A percentile compares a stretch with the other conserved stretches of the same genome.
These are phyloP conservation scores for Calonectria pseudoreteaudii DNA, from an alignment of 2,329 filamentous ascomycete species.

Conservation along the genomic window DNA sequence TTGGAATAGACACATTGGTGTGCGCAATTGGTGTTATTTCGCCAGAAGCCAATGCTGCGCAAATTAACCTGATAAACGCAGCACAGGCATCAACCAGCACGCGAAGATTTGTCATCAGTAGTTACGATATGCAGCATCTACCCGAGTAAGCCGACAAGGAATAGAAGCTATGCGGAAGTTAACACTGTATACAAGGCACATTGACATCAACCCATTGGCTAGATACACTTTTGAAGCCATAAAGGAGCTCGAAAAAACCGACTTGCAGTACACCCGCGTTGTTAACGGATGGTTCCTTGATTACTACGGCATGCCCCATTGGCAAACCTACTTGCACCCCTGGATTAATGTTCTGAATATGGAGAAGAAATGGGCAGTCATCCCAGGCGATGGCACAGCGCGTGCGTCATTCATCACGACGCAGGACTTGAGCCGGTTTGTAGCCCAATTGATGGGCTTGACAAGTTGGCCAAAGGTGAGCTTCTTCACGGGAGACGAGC, in stretches of 20 bases:
- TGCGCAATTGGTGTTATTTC: conserved; percentile 36
- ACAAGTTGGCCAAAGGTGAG: conserved; percentile 25
- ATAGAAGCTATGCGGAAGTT: fast-evolving
- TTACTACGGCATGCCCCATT: conserved; percentile 41
- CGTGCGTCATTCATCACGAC: conserved; percentile 36
- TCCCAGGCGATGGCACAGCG: conserved; percentile 27
- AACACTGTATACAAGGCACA: conserved; percentile 17
- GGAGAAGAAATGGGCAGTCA: conserved; percentile 36
- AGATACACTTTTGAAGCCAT: conserved; percentile 40
- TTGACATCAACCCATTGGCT: conserved; percentile 32
- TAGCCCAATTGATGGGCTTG: conserved; percentile 33
- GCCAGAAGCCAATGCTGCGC: conserved; percentile 28
- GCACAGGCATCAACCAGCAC: conserved; percentile 21
- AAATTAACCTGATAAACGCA: conserved; percentile 32
- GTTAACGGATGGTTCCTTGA: conserved; percentile 41
- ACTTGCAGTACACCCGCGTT: conserved; percentile 30
- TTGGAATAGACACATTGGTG: conserved; percentile 27
- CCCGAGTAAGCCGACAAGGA: conserved; percentile 10
- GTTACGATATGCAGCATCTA: conserved; percentile 37
- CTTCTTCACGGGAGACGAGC: conserved; percentile 18
- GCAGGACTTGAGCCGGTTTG: conserved; percentile 33
- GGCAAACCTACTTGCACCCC: conserved; percentile 34
- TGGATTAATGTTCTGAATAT: conserved; percentile 42
- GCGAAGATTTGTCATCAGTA: conserved; percentile 34
- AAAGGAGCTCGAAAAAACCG: conserved; percentile 22